A percentile compares a stretch with the other conserved stretches of the same genome.
phyloP scores from a whole-genome alignment of 176 grass and related monocot species.

The Raddia distichophylla region DNA sequence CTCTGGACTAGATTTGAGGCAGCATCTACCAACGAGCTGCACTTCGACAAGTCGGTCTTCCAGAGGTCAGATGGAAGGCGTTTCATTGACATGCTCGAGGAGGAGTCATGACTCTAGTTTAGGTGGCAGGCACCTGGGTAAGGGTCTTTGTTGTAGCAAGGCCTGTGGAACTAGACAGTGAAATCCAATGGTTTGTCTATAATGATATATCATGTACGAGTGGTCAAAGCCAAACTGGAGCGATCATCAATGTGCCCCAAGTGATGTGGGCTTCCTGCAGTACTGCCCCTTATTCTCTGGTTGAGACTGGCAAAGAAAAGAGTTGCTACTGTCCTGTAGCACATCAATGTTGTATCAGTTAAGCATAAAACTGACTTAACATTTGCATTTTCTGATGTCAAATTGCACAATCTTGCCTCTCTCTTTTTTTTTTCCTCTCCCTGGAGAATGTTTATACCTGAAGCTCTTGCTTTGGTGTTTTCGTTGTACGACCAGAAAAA shows the following conservation, averaged over 20 bases:
- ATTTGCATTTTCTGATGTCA: background rate
- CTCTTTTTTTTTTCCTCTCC: background rate
- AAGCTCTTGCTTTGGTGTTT: background rate
- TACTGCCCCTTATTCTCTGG: background rate
- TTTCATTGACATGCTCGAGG: constrained; percentile 91
- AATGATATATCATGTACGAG: background rate
- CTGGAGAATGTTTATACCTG: background rate
- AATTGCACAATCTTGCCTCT: background rate
- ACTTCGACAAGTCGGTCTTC: constrained; percentile 63
- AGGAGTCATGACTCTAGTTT: constrained; percentile 49
- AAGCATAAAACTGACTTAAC: background rate
- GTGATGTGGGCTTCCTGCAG: background rate
- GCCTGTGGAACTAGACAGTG: background rate
- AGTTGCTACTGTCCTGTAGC: background rate
- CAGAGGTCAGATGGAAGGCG: constrained; percentile 47
- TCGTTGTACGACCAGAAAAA: background rate
- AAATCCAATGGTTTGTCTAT: constrained; percentile 2
- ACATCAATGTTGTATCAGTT: background rate
- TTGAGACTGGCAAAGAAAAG: background rate
- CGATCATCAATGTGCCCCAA: background rate
- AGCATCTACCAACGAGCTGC: constrained; percentile 54
- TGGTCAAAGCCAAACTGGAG: constrained; percentile 4
- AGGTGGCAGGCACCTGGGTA: background rate
- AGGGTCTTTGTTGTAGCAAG: background rate
- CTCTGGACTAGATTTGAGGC: constrained; percentile 90